phyloP scores from a whole-genome alignment of 495 filamentous ascomycete species.

The Podospora pseudoanserina region DNA sequence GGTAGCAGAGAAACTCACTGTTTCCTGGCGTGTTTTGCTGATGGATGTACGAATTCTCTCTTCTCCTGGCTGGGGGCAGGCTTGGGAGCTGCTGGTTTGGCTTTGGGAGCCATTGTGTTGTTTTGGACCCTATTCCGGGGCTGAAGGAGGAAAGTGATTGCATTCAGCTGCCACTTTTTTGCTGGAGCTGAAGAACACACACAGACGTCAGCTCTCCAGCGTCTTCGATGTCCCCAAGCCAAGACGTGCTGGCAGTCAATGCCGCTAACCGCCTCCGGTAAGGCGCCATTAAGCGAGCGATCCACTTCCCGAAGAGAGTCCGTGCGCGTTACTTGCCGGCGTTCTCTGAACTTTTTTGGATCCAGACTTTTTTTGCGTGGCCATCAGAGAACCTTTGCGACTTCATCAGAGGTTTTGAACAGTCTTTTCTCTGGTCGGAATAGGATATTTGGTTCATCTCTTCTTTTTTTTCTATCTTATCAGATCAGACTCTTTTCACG shows the following conservation, averaged over 20 bases:
- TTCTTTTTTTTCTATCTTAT: background rate
- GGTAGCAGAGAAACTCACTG: constrained; percentile 30
- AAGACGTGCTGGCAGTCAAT: background rate
- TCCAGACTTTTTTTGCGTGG: constrained; percentile 34
- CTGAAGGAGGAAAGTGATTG: background rate
- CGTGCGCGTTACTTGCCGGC: background rate
- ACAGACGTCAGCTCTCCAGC: constrained; percentile 6
- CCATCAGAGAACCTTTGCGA: constrained; percentile 7
- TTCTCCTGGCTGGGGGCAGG: constrained; percentile 22
- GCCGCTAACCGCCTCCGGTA: background rate
- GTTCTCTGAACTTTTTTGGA: constrained; percentile 24
- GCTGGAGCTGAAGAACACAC: constrained; percentile 3
- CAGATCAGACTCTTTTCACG: background rate
- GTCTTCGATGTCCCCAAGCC: background rate
- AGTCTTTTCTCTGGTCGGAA: background rate
- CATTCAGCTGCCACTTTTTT: background rate
- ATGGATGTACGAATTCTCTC: constrained; percentile 40
- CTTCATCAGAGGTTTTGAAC: background rate
- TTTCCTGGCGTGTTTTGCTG: constrained; percentile 45
- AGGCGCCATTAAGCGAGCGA: background rate
- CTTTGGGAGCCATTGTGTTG: constrained; percentile 28
- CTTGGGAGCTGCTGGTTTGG: constrained; percentile 11
- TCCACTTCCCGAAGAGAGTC: background rate
- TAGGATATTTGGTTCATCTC: background rate
- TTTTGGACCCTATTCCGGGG: background rate